These are phyloP conservation scores for Lachancea fermentati DNA, from an alignment of 805 yeast genomes.

Conservation along the genomic window DNA sequence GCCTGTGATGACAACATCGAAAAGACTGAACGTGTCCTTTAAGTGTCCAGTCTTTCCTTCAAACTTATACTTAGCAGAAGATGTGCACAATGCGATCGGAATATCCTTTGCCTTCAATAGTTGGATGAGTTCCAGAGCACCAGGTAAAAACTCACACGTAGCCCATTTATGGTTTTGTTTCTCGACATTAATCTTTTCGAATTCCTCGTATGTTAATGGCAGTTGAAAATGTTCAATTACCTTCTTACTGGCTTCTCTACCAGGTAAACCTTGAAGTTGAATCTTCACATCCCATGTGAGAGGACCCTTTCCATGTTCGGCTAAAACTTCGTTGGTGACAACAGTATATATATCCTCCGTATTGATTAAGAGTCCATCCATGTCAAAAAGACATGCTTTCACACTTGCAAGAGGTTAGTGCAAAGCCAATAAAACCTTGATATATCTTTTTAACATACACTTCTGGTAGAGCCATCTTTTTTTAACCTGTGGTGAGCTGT, in stretches of 20 bases:
- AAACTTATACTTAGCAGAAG: constrained; percentile 60
- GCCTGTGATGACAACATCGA: constrained; percentile 76
- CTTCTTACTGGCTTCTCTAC: constrained; percentile 59
- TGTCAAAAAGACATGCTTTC: constrained; percentile 47
- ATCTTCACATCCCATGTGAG: constrained; percentile 88
- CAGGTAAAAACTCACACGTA: constrained; percentile 65
- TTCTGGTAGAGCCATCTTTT: not conserved
- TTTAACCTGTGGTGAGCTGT: not conserved
- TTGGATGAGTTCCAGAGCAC: constrained; percentile 66
- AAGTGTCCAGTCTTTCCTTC: constrained; percentile 70
- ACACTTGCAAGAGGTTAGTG: constrained; percentile 10
- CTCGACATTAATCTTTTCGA: constrained; percentile 44
- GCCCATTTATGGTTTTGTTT: constrained; percentile 57
- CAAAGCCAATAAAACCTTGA: not conserved
- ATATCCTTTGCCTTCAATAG: constrained; percentile 46
- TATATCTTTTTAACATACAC: constrained; percentile 1
- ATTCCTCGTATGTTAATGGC: constrained; percentile 62
- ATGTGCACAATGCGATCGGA: constrained; percentile 90
- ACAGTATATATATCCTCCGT: constrained; percentile 90
- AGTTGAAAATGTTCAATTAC: constrained; percentile 65
- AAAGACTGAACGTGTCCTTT: constrained; percentile 53
- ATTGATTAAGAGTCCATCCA: constrained; percentile 93
- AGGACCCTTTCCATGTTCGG: constrained; percentile 67
- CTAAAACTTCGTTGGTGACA: constrained; percentile 61
- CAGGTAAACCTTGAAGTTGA: constrained; percentile 87